Evolutionary conservation across 345 rosid species (phyloP).

Genomic region (Citropsis articulata): DNA sequence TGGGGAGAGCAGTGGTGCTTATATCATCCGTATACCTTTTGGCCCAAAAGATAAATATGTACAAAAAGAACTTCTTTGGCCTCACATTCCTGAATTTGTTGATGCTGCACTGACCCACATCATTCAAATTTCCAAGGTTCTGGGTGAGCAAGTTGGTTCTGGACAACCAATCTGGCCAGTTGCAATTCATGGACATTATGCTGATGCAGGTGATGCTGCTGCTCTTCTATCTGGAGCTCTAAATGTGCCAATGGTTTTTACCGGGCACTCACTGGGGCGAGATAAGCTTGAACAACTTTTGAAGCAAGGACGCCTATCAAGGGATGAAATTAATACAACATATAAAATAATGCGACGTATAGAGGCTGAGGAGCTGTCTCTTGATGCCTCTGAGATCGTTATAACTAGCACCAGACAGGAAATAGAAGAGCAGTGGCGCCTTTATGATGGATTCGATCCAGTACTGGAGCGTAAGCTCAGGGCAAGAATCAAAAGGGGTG

Average conservation of each 20-base stretch:
- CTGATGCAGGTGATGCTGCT: slow-evolving; percentile 80
- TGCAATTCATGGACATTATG: slow-evolving; percentile 82
- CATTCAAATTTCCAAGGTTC: slow-evolving; percentile 66
- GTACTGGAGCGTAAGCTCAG: slow-evolving; percentile 64
- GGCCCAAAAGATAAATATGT: slow-evolving; percentile 73
- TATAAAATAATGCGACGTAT: slow-evolving; percentile 75
- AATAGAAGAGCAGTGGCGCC: slow-evolving; percentile 74
- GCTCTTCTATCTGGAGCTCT: slow-evolving; percentile 80
- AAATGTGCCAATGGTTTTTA: slow-evolving; percentile 82
- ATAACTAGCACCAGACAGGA: slow-evolving; percentile 78
- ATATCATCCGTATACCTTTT: slow-evolving; percentile 74
- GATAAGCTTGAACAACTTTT: slow-evolving; percentile 75
- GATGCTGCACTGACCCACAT: slow-evolving; percentile 74
- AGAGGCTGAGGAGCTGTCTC: slow-evolving; percentile 71
- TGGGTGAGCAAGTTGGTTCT: slow-evolving; percentile 57
- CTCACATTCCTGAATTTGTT: slow-evolving; percentile 75
- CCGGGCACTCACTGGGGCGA: slow-evolving; percentile 83
- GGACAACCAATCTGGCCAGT: slow-evolving; percentile 74
- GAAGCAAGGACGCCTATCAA: slow-evolving; percentile 64
- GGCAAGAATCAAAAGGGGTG: slow-evolving; percentile 70
- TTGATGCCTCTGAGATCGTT: slow-evolving; percentile 71
- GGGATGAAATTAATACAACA: slow-evolving; percentile 58
- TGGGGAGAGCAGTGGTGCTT: slow-evolving; percentile 83
- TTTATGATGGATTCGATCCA: slow-evolving; percentile 81
- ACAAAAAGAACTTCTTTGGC: slow-evolving; percentile 77